Base-by-base conservation (phyloP, 2,329 filamentous ascomycete species). In the Scedosporium boydii region DNA sequence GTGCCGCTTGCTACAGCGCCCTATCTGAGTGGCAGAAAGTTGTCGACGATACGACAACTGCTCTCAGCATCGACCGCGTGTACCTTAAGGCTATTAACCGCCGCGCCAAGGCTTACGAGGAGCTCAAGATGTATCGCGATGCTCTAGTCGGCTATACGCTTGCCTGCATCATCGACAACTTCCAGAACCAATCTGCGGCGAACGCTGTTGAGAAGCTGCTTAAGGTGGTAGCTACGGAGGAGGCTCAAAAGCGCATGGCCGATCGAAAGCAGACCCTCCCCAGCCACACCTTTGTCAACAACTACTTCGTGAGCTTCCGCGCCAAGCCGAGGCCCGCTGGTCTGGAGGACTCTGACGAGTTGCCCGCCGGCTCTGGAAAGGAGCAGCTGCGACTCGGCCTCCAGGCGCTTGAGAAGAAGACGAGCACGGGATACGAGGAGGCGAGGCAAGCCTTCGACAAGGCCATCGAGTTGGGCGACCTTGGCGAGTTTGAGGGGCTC, bases 241-340 rank as follows among this genome's bases (percentile, higher is more conserved):
- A 97, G 81, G 93, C 90, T 67, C 92, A 93, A 78, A 87, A 86
- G 66, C 96, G 99, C 72, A 82, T 99, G 70, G 83, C 83, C 64
- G 93, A 93, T 76, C 93, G 95, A 77, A 79, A 81, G 41, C 89
- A 91, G 78, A 93, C 91, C 78, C 84, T 99, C 59, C 95, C 95
- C 21, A 97, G 93, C 76, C 89, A 95, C 34, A 97, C 93, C 12
- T 99, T 98, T 69, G 93, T 99, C 68, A 91, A 92, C 72, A 99
- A 99, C 82, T 99, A 99, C 76, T 88, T 99, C 38, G 93, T 98
- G 79, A 98, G 93, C 80, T 99, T 99, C 89, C 89, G 95, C 64
- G 82, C 87, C 64, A 90, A 89, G 78, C 81, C 86, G 58, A 84
- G 91, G 1, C 93, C 95, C 3, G 85, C 82, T 65, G 93, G 91